Evolutionary conservation across 1,284 basidiomycete genomes (phyloP).

Genomic region (Ceratobasidium sp.): DNA sequence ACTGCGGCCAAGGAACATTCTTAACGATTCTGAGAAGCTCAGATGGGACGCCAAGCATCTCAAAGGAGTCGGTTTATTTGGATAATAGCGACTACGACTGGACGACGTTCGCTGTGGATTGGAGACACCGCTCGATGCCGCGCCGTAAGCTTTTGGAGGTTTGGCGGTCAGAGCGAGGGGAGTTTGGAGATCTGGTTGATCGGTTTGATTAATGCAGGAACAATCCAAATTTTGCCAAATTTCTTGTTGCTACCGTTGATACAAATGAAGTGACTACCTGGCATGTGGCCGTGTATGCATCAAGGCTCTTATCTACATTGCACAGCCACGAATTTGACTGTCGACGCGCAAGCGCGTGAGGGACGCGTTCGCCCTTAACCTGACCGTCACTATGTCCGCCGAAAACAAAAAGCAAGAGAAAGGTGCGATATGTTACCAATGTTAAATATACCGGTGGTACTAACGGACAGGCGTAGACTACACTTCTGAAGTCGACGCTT

Average conservation of each 20-base stretch:
- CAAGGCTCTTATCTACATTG: not conserved
- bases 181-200: not conserved
- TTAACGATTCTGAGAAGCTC: not conserved
- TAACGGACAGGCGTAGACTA: conserved; percentile 55
- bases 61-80: not conserved
- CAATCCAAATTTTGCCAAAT: not conserved
- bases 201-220: not conserved
- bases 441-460: not conserved
- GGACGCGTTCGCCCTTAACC: conserved; percentile 18
- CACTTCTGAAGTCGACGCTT: conserved; percentile 60
- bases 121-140: conserved; percentile 25
- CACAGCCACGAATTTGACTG: conserved; percentile 24
- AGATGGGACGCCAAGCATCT: not conserved
- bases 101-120: conserved; percentile 17
- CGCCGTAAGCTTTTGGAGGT: not conserved
- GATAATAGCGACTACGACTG: conserved; percentile 26
- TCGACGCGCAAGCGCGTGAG: conserved; percentile 42
- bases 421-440: not conserved
- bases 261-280: too few species aligned
- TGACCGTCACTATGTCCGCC: conserved; percentile 40
- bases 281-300: too few species aligned
- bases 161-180: not conserved
- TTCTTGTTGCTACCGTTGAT: not conserved
- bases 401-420: conserved; percentile 47
- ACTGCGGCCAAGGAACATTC: conserved; percentile 2